Base-by-base conservation (phyloP, 2,329 filamentous ascomycete genomes). In the Corniculantispora saksenae region DNA sequence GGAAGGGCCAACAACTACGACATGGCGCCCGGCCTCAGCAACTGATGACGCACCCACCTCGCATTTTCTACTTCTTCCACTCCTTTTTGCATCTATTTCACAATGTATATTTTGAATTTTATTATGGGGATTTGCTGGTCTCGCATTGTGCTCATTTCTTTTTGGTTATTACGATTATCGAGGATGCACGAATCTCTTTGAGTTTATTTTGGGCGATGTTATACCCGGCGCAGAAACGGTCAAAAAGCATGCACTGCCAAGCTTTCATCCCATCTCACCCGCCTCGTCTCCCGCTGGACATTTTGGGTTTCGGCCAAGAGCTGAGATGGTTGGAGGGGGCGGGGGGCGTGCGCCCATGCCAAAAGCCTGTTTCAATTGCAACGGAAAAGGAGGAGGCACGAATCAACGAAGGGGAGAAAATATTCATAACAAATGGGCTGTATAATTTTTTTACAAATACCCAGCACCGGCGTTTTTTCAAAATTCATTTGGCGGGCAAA, bases 371-470 rank as follows among this genome's bases (percentile, higher is more conserved):
- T 53, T 53, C 58, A 15, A 53, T 43, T 21, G 47, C 21, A 43
- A 62, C 53, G 58, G 27, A n/a, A n/a, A n/a, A 10, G 53, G 5
- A 8, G 12, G 61, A 48, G 47, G 40, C 29, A 63, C 21, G 9
- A 43, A 56, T n/a, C n/a, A 47, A 51, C 9, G 17, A 43, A 61
- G 13, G 29, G 32, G 35, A 55, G 17, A 43, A 35, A n/a, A 45
- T 55, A 62, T 47, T 47, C 50, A n/a, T 62, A 54, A 35, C 38
- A 55, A 62, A 47, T 62, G 60, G 50, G 60, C 50, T 62, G 60
- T 62, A 61, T 61, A 27, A 43, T 62, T 62, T 62, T 55, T 35
- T 47, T 55, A 55, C 60, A 55, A 62, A 55, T 62, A 55, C 60
- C 60, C 60, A 62, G 50, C 38, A 62, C 50, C 19, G 60, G 60